Base-by-base conservation (phyloP, 805 yeast species). In the Candida ortonii region DNA sequence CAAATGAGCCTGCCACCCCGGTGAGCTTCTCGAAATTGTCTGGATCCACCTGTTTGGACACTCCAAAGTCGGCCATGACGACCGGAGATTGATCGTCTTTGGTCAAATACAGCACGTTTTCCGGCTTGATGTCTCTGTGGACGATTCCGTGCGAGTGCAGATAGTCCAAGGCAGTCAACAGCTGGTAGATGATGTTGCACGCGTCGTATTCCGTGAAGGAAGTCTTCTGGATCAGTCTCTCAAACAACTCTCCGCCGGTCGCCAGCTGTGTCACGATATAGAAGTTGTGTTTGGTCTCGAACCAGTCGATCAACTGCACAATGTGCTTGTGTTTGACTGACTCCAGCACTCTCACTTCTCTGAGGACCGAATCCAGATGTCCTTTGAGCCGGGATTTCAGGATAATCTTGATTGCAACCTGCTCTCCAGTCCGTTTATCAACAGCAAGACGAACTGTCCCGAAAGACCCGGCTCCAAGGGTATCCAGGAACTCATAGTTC, bases 51-150 rank as follows among this genome's bases (percentile, higher is more conserved):
- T 76, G 72, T 58, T 86, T 86, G 21, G 97, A 96, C 43, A 90
- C 93, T 31, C 98, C 98, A 60, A 90, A 90, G 63, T 90, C 98
- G 1, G 97, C 96, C 44, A 90, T 67, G 8, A 89, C 96, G 22
- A 90, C 69, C 35, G 76, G 78, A 7, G 95, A 80, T 42, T 78
- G 70, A 10, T 68, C 72, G n/a, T 68, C 76, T 5, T 59, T 55
- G n/a, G 73, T 67, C 31, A 85, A 61, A 55, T 86, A 89, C 30
- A 90, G 68, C 29, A 90, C 73, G 61, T 90, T 90, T 57, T 90
- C 98, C 3, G 97, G 97, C 62, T 90, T 90, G 52, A 90, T 71
- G 58, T 90, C 97, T 40, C 97, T 73, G 59, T 90, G 98, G 7
- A 90, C 96, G 52, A 90, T 84, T 58, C 88, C 76, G 43, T 65